Evolutionary conservation across 208 protist genomes (phyloP).

Genomic region (Trypanosomatidae sp.): DNA sequence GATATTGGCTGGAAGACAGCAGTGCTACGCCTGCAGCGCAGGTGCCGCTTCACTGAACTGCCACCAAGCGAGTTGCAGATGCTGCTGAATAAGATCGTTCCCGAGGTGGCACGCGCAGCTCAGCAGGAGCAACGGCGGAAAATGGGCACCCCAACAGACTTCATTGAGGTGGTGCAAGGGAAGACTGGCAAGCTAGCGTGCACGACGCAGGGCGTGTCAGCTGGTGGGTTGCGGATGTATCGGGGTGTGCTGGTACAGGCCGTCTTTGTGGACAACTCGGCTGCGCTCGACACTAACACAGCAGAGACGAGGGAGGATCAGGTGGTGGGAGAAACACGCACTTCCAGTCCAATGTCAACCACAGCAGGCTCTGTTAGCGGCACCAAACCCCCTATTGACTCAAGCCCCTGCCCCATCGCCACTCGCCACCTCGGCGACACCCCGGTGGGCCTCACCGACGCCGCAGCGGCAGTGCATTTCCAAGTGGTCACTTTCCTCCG

Average conservation of each 20-base stretch:
- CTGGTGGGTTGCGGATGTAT: conserved; percentile 70
- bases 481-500: conserved; percentile 59
- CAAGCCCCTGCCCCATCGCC: neutral
- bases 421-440: conserved; percentile 30
- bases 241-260: conserved; percentile 59
- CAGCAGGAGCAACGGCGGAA: neutral
- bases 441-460: conserved; percentile 21
- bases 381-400: neutral
- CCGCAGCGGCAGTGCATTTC: conserved; percentile 40
- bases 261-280: conserved; percentile 60
- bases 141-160: neutral
- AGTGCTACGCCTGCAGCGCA: conserved; percentile 46
- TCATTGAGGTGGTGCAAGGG: conserved; percentile 52
- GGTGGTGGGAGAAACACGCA: neutral
- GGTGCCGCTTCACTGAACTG: conserved; percentile 39
- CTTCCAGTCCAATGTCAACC: neutral
- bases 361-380: neutral
- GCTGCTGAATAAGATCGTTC: conserved; percentile 73
- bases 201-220: conserved; percentile 43
- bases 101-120: conserved; percentile 32
- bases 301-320: neutral
- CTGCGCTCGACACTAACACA: neutral
- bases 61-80: conserved; percentile 52
- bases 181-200: conserved; percentile 68
- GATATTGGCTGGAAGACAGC: conserved; percentile 76